Evolutionary conservation across 352 stramenopile genomes (phyloP).

Genomic region (Phytophthora capsici): DNA sequence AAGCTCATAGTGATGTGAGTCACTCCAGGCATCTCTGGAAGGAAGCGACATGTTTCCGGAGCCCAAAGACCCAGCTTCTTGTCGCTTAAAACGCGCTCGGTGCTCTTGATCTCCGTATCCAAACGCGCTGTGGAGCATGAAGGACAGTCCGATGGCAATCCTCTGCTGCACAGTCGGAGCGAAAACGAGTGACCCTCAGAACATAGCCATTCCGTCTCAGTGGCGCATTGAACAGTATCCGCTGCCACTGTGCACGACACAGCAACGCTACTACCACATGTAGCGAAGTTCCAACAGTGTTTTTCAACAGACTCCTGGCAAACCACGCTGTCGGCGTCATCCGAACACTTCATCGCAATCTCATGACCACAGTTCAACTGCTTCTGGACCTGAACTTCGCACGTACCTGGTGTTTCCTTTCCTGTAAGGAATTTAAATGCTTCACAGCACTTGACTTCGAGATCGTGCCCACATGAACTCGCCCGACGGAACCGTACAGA

Average conservation of each 20-base stretch:
- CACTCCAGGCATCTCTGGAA: constrained; percentile 25
- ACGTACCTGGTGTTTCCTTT: constrained; percentile 17
- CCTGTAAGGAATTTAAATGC: constrained; percentile 51
- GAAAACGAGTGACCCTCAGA: constrained; percentile 40
- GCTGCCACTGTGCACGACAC: constrained; percentile 29
- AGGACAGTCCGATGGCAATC: constrained; percentile 58
- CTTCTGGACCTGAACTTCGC: constrained; percentile 41
- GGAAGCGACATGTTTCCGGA: constrained; percentile 8
- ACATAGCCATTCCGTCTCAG: constrained; percentile 53
- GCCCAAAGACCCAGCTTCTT: constrained; percentile 21
- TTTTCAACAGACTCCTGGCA: constrained; percentile 51
- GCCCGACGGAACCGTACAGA: constrained; percentile 48
- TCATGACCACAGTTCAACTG: constrained; percentile 51
- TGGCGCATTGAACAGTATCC: constrained; percentile 43
- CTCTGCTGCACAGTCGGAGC: constrained; percentile 55
- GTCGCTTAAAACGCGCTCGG: constrained; percentile 19
- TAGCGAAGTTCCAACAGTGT: constrained; percentile 65
- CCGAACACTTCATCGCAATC: constrained; percentile 44
- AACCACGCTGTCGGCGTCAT: constrained; percentile 32
- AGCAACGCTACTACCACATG: constrained; percentile 45
- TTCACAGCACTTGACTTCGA: constrained; percentile 57
- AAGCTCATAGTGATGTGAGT: constrained; percentile 31
- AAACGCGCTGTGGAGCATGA: constrained; percentile 47
- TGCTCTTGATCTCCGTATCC: constrained; percentile 34
- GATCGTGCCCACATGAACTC: constrained; percentile 60